Base-by-base conservation (phyloP, 805 yeast genomes). In the Ogataea ramenticola region DNA sequence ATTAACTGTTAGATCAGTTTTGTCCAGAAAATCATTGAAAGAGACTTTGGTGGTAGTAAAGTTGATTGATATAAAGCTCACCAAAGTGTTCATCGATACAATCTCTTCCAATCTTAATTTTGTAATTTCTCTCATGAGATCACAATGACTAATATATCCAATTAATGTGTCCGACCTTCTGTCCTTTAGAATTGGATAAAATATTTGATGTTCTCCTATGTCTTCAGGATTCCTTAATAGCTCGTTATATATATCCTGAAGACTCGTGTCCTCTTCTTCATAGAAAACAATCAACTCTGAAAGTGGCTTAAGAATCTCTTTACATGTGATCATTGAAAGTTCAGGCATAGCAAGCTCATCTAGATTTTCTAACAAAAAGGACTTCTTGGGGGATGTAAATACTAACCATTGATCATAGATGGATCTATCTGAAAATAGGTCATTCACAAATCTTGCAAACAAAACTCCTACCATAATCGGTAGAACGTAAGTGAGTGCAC, bases 401-500 rank as follows among this genome's bases (percentile, higher is more conserved):
- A 61, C 54, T 31, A 75, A 65, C 80, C 80, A 75, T 36, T 61
- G 56, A 45, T 86, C 93, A 56, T 85, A 85, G 41, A 85, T 78
- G 40, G 86, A 83, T 35, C 70, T 70, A 41, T 70, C 71, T 19
- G 74, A 66, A 36, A 82, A 61, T 42, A 76, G 67, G 55, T 87
- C 93, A 49, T 78, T 82, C n/a, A 80, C 72, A 62, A 85, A 74
- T 53, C 85, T 80, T 40, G 90, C 77, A 9, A 80, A 71, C 69
- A 88, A 75, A 2, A 86, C 95, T 1, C 90, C 83, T 14, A 80
- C 66, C 96, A 87, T 87, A 27, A 87, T 83, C 0, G 96, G 96
- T 37, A 87, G 66, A 2, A 86, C 88, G 55, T 87, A 87, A 0
- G 85, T 75, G 40, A 88, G 70, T 0, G 96, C 96, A 22, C 96